Base-by-base conservation (phyloP, 768 basidiomycete genomes). In the Termitomyces sp. region DNA sequence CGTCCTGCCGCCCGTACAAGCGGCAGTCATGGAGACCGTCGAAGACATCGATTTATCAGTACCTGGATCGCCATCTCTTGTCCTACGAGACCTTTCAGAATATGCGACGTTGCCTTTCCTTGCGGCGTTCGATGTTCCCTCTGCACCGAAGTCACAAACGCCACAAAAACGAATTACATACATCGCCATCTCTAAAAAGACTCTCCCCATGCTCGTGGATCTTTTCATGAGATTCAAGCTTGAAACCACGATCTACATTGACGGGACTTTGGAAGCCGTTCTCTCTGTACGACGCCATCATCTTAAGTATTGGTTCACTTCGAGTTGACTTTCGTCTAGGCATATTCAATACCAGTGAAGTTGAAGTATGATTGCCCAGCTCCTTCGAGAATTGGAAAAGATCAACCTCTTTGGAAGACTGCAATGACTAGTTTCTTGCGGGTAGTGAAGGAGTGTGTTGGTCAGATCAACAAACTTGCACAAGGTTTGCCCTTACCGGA, bases 311-410 rank as follows among this genome's bases (percentile, higher is more conserved):
- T 5, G 8, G 24, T 5, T 45, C 42, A 43, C 18, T 18, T 30
- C 44, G 14, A 56, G 10, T 32, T 26, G 30, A 49, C 18, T 34
- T n/a, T 27, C 27, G 26, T 43, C 33, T 44, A 93, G 91, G 89
- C 94, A 0, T 95, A 91, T 65, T 84, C 91, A 4, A 88, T 96
- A 34, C 95, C 96, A 2, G 85, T 98, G 69, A 94, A 95, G 67
- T 76, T 98, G 62, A 95, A 95, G 72, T 96, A 98, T 62, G 93
- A 96, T 36, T 97, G 95, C 69, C 95, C 96, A 0, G 75, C 90
- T 0, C 83, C 96, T 0, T 93, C 89, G 40, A 94, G 88, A 67
- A 93, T 85, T 67, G 93, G 92, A 2, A 88, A 91, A 54, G 96
- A 95, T 65, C 74, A 72, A 22, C 94, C 95, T 0, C 74, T 99